phyloP scores from a whole-genome alignment of 2,329 filamentous ascomycete species.

The Alternaria hordeiaustralica region DNA sequence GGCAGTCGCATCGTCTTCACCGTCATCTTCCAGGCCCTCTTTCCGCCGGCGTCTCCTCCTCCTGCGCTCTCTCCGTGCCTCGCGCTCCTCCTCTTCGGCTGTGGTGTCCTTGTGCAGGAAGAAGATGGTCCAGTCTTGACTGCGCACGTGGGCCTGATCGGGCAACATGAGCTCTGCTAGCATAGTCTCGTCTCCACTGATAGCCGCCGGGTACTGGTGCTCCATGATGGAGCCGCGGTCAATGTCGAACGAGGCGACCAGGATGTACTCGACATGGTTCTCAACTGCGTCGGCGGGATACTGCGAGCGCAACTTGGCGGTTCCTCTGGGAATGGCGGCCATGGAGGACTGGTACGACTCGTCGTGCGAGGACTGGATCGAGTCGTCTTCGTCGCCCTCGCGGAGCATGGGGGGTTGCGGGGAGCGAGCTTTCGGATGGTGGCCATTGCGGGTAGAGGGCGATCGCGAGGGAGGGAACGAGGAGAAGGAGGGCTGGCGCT shows the following conservation, averaged over 20 bases:
- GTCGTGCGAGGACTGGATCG: slow-evolving; percentile 33
- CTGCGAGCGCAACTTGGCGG: slow-evolving; percentile 52
- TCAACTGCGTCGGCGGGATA: slow-evolving; percentile 61
- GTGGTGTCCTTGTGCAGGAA: slow-evolving; percentile 96
- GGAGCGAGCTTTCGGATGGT: slow-evolving; percentile 41
- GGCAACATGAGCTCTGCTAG: slow-evolving; percentile 97
- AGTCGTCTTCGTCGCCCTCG: slow-evolving; percentile 41
- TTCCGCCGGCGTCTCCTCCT: slow-evolving; percentile 55
- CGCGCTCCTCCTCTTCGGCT: slow-evolving; percentile 74
- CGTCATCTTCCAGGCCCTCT: slow-evolving; percentile 53
- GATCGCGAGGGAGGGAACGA: slow-evolving; percentile 51
- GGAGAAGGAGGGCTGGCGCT: slow-evolving; percentile 53
- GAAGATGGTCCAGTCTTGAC: slow-evolving; percentile 99
- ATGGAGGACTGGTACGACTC: slow-evolving; percentile 32
- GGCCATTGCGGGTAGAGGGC: slow-evolving; percentile 47
- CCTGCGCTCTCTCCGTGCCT: slow-evolving; percentile 64
- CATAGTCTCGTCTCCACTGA: slow-evolving; percentile 98
- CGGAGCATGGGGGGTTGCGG: slow-evolving; percentile 46
- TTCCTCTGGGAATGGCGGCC: not conserved
- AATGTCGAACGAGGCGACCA: slow-evolving; percentile 97
- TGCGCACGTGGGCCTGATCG: slow-evolving; percentile 91
- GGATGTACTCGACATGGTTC: slow-evolving; percentile 98
- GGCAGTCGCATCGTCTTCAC: slow-evolving; percentile 43
- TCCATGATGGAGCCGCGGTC: slow-evolving; percentile 97
- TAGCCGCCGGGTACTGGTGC: slow-evolving; percentile 92